These are phyloP conservation scores for Pluteus cervinus DNA, from an alignment of 768 basidiomycete genomes.

Conservation along the genomic window DNA sequence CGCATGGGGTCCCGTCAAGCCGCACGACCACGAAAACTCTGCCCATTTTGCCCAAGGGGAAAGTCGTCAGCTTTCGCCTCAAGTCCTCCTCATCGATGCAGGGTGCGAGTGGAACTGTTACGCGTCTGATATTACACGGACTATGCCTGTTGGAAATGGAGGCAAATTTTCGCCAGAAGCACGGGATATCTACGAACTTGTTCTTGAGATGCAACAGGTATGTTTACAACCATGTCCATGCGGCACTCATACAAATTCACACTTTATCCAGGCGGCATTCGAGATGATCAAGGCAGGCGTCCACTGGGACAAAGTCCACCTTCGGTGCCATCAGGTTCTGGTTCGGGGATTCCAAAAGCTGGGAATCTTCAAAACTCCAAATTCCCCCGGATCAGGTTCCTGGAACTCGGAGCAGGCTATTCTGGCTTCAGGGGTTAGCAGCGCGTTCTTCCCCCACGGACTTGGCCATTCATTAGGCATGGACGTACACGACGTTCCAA, in stretches of 20 bases:
- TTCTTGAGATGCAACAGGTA: conserved; percentile 87
- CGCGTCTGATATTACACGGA: conserved; percentile 60
- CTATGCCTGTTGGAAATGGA: conserved; percentile 90
- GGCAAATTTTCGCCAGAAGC: conserved; percentile 85
- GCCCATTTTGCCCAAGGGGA: conserved; percentile 37
- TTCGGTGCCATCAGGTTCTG: conserved; percentile 78
- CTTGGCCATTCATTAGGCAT: conserved; percentile 87
- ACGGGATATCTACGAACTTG: conserved; percentile 78
- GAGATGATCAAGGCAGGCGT: conserved; percentile 65
- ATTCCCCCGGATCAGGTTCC: conserved; percentile 40
- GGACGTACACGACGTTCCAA: conserved; percentile 91
- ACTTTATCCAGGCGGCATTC: conserved; percentile 51
- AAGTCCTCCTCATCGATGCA: conserved; percentile 89
- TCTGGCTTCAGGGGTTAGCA: conserved; percentile 66
- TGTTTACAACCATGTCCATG: conserved; percentile 10
- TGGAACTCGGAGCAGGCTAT: conserved; percentile 65
- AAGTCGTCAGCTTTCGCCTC: conserved; percentile 41
- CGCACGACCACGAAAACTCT: conserved; percentile 49
- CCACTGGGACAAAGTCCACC: conserved; percentile 88
- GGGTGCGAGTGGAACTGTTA: conserved; percentile 79
- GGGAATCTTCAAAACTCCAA: conserved; percentile 73
- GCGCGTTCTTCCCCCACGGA: conserved; percentile 94
- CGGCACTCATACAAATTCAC: not conserved
- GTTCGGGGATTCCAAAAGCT: conserved; percentile 75
- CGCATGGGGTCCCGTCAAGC: conserved; percentile 71